These are phyloP conservation scores for Amanita rubescens DNA, from an alignment of 768 basidiomycete genomes.

Conservation along the genomic window DNA sequence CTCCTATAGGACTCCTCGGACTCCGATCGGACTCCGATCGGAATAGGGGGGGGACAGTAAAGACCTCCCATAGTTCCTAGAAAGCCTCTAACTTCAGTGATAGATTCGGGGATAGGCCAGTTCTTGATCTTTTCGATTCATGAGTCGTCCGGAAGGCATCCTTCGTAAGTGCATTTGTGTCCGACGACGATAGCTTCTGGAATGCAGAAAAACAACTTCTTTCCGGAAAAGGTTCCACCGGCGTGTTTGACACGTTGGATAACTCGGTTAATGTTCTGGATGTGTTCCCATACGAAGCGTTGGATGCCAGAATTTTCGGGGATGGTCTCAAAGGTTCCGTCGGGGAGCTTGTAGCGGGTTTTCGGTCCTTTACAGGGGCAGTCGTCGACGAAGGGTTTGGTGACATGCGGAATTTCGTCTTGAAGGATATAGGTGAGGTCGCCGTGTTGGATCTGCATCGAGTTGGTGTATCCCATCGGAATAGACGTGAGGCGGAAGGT, in stretches of 20 bases:
- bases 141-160: background rate
- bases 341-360: constrained; percentile 18
- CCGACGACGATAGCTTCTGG: background rate
- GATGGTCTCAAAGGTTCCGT: constrained; percentile 17
- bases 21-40: too few species aligned
- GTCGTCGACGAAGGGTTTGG: constrained; percentile 23
- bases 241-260: constrained; percentile 22
- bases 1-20: too few species aligned
- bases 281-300: constrained; percentile 32
- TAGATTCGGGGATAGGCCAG: background rate
- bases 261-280: constrained; percentile 25
- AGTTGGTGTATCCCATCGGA: constrained; percentile 16
- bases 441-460: constrained; percentile 15
- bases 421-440: constrained; percentile 25
- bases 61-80: background rate
- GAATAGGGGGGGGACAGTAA: too few species aligned
- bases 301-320: constrained; percentile 22
- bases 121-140: background rate
- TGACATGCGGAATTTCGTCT: constrained; percentile 31
- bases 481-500: constrained; percentile 9
- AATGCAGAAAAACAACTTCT: background rate
- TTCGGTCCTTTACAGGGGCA: constrained; percentile 20
- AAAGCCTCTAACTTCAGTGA: background rate
- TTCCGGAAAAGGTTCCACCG: constrained; percentile 22
- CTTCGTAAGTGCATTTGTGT: background rate